phyloP scores from a whole-genome alignment of 768 basidiomycete genomes.

The Tephrocybe sp. region DNA sequence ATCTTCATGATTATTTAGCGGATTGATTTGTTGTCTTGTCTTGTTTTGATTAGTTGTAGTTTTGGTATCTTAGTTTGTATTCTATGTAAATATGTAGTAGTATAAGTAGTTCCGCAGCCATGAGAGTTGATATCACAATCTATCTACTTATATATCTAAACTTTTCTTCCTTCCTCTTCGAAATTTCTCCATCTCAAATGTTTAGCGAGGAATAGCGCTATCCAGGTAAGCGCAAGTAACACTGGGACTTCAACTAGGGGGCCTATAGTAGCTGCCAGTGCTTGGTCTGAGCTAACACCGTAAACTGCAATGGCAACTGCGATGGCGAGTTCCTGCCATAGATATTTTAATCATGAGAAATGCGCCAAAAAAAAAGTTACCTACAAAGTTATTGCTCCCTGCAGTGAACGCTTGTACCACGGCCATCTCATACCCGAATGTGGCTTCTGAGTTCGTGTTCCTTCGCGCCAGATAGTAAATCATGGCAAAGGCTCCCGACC shows the following conservation, averaged over 20 bases:
- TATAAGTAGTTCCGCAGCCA: no score
- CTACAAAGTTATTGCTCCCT: slow-evolving; percentile 75
- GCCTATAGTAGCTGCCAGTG: slow-evolving; percentile 78
- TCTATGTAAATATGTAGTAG: no score
- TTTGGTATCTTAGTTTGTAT: no score
- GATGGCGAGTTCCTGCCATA: slow-evolving; percentile 71
- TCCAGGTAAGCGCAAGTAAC: slow-evolving; percentile 65
- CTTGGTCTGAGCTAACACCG: slow-evolving; percentile 77
- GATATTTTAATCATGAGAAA: background rate
- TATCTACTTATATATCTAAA: background rate
- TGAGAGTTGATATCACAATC: no score
- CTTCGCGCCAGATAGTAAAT: slow-evolving; percentile 47
- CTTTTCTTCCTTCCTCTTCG: background rate
- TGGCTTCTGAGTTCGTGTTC: slow-evolving; percentile 18
- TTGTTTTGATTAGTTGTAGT: background rate
- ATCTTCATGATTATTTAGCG: background rate
- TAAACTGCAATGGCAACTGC: slow-evolving; percentile 79
- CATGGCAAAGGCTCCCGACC: slow-evolving; percentile 60
- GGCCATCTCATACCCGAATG: slow-evolving; percentile 65
- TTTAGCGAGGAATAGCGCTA: slow-evolving; percentile 47
- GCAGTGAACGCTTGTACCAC: slow-evolving; percentile 81
- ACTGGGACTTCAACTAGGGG: slow-evolving; percentile 83
- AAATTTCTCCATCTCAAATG: slow-evolving; percentile 38
- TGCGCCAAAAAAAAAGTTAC: slow-evolving; percentile 17
- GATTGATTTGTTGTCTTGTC: background rate